phyloP scores from a whole-genome alignment of 805 yeast genomes.

The Wickerhamiella qilinensis region DNA sequence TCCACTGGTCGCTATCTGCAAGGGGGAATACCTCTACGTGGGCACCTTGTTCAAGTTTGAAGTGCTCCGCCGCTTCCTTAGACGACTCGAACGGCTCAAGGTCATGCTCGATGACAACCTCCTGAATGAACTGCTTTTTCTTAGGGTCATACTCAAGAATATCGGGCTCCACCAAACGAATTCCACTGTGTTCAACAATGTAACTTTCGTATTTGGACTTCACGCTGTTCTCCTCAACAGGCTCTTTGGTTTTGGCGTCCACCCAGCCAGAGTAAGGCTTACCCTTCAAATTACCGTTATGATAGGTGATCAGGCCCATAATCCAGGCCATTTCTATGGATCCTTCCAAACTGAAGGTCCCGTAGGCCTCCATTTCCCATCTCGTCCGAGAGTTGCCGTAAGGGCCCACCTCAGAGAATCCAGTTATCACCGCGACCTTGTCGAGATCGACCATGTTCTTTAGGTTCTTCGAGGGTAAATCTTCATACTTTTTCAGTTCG shows the following conservation, averaged over 20 bases:
- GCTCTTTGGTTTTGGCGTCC: conserved; percentile 81
- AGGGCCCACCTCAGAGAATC: conserved; percentile 97
- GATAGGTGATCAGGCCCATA: conserved; percentile 94
- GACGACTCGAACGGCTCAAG: conserved; percentile 91
- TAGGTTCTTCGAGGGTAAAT: conserved; percentile 42
- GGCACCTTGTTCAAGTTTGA: conserved; percentile 86
- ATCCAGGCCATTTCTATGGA: conserved; percentile 99
- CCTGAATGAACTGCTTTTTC: conserved; percentile 86
- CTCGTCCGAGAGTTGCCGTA: conserved; percentile 99
- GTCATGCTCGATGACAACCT: conserved; percentile 91
- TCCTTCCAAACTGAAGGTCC: conserved; percentile 93
- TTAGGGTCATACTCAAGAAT: conserved; percentile 93
- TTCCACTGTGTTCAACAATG: conserved; percentile 88
- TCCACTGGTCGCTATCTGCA: conserved; percentile 79
- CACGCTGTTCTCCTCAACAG: conserved; percentile 88
- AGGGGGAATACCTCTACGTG: conserved; percentile 82
- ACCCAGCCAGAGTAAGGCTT: conserved; percentile 90
- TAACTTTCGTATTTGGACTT: conserved; percentile 81
- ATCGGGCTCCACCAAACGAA: conserved; percentile 92
- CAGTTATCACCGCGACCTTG: conserved; percentile 85
- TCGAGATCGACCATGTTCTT: conserved; percentile 89
- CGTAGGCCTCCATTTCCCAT: conserved; percentile 98
- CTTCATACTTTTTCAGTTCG: conserved; percentile 56
- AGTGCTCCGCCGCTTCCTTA: conserved; percentile 88
- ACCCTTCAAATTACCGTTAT: conserved; percentile 78